Conservation (phyloP, 2,329 filamentous ascomycete genomes). For the Bertia moriformis region DNA sequence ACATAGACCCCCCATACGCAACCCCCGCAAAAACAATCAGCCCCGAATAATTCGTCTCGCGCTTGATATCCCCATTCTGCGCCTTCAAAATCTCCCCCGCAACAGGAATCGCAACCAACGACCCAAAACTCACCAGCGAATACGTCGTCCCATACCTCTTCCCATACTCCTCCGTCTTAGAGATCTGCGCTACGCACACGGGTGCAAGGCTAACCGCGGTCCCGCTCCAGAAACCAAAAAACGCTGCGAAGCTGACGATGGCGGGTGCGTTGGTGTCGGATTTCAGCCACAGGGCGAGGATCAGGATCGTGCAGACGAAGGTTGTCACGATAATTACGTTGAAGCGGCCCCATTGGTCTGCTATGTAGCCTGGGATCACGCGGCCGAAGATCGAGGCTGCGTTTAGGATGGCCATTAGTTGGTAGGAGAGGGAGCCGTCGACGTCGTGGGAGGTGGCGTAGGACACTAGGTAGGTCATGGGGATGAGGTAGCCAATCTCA, state of each 20-base stretch:
- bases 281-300: not conserved
- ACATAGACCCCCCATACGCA: not conserved
- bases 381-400: conserved; percentile 11
- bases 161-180: not conserved
- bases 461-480: not conserved
- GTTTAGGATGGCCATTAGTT: not conserved
- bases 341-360: conserved; percentile 11
- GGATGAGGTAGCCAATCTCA: not conserved
- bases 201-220: conserved; percentile 3
- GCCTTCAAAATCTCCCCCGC: not conserved
- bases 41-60: not conserved
- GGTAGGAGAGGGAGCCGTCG: not conserved
- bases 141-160: not conserved
- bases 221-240: conserved; percentile 2
- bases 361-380: conserved; percentile 10
- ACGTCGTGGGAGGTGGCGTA: not conserved
- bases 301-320: not conserved
- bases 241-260: not conserved
- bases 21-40: not conserved
- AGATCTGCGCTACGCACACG: conserved; percentile 2
- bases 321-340: conserved; percentile 8
- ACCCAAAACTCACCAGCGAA: not conserved
- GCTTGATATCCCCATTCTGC: not conserved
- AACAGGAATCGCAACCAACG: not conserved
- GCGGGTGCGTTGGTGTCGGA: not conserved